Base-by-base conservation (phyloP, 768 basidiomycete species). In the Rhodotorula babjevae region DNA sequence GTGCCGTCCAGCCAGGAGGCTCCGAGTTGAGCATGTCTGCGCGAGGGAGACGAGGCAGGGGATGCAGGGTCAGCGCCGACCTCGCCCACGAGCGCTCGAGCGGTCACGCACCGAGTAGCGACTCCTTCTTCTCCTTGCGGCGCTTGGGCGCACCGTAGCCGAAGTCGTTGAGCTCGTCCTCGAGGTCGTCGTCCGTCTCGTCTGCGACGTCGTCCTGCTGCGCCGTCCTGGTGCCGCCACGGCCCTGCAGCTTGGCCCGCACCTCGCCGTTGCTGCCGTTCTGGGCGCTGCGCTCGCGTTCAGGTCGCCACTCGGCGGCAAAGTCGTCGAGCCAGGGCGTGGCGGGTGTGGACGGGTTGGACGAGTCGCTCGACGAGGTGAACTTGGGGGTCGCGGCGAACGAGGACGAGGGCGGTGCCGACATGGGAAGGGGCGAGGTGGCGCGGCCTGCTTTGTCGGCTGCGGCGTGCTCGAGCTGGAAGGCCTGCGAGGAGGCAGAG, bases 1-100 rank as follows among this genome's bases (percentile, higher is more conserved):
- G 42, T 3, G 9, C 33, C 56, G 67, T 52, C 71, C 71, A 72
- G 7, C 16, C 12, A 2, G 71, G 71, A 4, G 71, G 71, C 3
- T 68, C 67, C 31, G 71, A 72, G 63, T 68, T 68, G 50, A 72
- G 67, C 46, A 72, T 65, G 52, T 72, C 71, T 72, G 59, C 15
- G 1, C 16, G 53, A 16, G 21, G 1, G n/a, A n/a, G 16, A 0
- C 8, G n/a, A 19, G 31, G 58, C 16, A 61, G 49, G 9, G 50
- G 1, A n/a, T n/a, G n/a, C n/a, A n/a, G n/a, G n/a, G n/a, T n/a
- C n/a, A n/a, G n/a, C n/a, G n/a, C n/a, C n/a, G n/a, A n/a, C n/a
- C n/a, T n/a, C n/a, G n/a, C n/a, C n/a, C n/a, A n/a, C 15, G 33
- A n/a, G 3, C 19, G 2, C 2, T 21, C 7, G 23, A 44, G 5